Base-by-base conservation (phyloP, 306 rosid species). In the Amphicarpaea edgeworthii region DNA sequence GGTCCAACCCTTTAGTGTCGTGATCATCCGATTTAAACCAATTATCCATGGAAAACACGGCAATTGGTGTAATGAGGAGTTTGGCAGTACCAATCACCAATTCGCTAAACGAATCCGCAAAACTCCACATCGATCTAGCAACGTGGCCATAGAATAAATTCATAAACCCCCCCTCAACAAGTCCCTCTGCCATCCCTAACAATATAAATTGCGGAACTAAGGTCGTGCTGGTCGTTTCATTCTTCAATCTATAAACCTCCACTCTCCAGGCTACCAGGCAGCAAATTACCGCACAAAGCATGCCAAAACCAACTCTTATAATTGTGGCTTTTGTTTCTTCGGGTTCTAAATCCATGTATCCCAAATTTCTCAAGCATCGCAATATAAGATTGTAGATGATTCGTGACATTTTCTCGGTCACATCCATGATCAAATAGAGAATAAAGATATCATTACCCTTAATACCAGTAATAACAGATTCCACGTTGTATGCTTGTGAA, bases 171-270 rank as follows among this genome's bases (percentile, higher is more conserved):
- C n/a, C n/a, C 8, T 30, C 6, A 67, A 68, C 0, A 68, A 77
- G 34, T 15, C 53, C 76, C 50, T 37, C 28, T 1, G 43, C 0
- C 34, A 46, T 9, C 8, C 77, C 77, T 7, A 60, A 6, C 26
- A 70, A 55, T 5, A 12, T 0, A 55, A 19, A 78, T 26, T 70
- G 82, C 10, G 77, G 77, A 34, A 46, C 2, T 12, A 78, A 37
- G 4, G 72, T 46, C 12, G 61, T 32, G 1, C 0, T 34, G 2
- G 12, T 12, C 21, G 19, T 66, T 21, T 19, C 15, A 0, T 12
- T 12, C n/a, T n/a, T n/a, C n/a, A n/a, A n/a, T n/a, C n/a, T n/a
- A n/a, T n/a, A n/a, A n/a, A n/a, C n/a, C n/a, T n/a, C n/a, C n/a
- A n/a, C n/a, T n/a, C n/a, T n/a, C n/a, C n/a, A n/a, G n/a, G n/a